A percentile compares a stretch with the other conserved stretches of the same genome.
These are phyloP conservation scores for Colletotrichum sp. DNA, from an alignment of 2,329 filamentous ascomycete species.

Conservation along the genomic window DNA sequence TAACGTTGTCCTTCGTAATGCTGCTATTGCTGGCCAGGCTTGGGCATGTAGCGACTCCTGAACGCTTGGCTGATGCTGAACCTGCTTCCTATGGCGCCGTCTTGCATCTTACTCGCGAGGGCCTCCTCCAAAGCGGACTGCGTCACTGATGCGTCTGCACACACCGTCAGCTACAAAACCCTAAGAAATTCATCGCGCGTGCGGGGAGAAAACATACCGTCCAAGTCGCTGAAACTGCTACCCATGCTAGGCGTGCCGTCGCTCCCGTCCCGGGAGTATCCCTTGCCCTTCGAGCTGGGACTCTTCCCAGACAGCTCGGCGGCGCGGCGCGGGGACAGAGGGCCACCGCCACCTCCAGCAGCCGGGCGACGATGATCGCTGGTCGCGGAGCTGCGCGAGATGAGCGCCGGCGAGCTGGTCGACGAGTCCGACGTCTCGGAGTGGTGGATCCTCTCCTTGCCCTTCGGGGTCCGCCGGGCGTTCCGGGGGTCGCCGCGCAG, in stretches of 20 bases:
- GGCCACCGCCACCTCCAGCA: slow-evolving; percentile 32
- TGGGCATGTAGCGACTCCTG: slow-evolving; percentile 63
- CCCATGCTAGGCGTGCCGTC: slow-evolving; percentile 82
- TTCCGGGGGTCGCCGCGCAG: slow-evolving; percentile 50
- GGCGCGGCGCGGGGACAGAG: slow-evolving; percentile 64
- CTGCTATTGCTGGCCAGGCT: slow-evolving; percentile 22
- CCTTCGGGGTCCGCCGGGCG: slow-evolving; percentile 32
- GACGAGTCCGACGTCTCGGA: slow-evolving; percentile 71
- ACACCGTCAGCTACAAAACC: background rate
- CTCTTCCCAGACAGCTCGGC: slow-evolving; percentile 63
- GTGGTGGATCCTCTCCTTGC: slow-evolving; percentile 43
- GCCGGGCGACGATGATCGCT: slow-evolving; percentile 31
- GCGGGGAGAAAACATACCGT: slow-evolving; percentile 60
- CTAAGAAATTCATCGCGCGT: background rate
- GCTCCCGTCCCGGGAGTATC: slow-evolving; percentile 65
- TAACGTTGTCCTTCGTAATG: background rate
- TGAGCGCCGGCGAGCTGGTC: slow-evolving; percentile 54
- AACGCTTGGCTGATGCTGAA: slow-evolving; percentile 76
- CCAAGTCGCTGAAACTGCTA: slow-evolving; percentile 85
- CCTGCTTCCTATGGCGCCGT: slow-evolving; percentile 61
- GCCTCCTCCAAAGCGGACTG: slow-evolving; percentile 83
- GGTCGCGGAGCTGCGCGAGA: slow-evolving; percentile 32
- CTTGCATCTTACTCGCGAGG: slow-evolving; percentile 73
- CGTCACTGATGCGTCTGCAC: slow-evolving; percentile 76
- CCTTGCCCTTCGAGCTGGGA: slow-evolving; percentile 55